Evolutionary conservation across 1,284 basidiomycete genomes (phyloP).

Genomic region (Laetiporus sulphureus): DNA sequence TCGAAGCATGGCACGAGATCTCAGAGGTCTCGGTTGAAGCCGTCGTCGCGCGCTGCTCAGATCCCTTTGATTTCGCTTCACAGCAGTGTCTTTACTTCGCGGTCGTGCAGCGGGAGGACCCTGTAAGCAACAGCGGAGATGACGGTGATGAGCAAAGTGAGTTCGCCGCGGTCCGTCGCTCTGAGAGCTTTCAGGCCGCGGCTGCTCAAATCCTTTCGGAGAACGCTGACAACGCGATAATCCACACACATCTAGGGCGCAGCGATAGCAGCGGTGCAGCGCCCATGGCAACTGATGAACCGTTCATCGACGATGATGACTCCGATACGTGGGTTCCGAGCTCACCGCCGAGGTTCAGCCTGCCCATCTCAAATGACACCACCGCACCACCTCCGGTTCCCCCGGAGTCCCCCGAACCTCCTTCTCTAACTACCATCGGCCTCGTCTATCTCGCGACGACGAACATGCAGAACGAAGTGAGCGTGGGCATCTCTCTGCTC

Average conservation of each 20-base stretch:
- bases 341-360: background rate
- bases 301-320: background rate
- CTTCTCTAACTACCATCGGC: conserved; percentile 23
- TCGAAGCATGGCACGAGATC: conserved; percentile 3
- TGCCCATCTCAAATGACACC: background rate
- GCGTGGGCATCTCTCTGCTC: conserved; percentile 42
- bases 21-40: conserved; percentile 3
- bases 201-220: no score
- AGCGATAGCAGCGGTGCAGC: background rate
- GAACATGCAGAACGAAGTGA: conserved; percentile 35
- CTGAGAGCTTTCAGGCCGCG: no score
- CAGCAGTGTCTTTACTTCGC: conserved; percentile 8
- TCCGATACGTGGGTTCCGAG: no score
- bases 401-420: background rate
- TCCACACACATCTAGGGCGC: background rate
- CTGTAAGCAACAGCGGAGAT: background rate
- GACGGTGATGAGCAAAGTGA: no score
- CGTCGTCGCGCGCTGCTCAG: background rate
- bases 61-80: conserved; percentile 3
- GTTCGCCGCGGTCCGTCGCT: no score
- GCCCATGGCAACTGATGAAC: background rate
- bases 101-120: conserved; percentile 1
- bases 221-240: background rate
- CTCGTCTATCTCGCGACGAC: conserved; percentile 35
- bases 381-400: background rate